These are phyloP conservation scores for Vitis riparia DNA, from an alignment of 164 flowering plant genomes.

Conservation along the genomic window DNA sequence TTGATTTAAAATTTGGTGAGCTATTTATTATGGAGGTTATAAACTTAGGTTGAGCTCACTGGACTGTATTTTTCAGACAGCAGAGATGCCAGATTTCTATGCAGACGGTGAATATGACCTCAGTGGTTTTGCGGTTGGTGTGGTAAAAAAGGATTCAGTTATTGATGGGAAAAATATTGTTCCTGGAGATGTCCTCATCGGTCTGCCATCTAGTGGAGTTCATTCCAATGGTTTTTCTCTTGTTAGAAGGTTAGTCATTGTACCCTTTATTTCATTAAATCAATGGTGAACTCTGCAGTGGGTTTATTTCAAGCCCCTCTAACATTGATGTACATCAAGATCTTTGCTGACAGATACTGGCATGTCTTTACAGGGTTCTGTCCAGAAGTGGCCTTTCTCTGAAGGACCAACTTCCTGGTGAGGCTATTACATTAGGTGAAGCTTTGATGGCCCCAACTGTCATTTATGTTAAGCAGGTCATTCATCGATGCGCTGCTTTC, in stretches of 20 bases:
- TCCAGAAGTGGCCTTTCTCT: slow-evolving; percentile 72
- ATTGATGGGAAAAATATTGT: slow-evolving; percentile 82
- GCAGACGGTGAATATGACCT: slow-evolving; percentile 88
- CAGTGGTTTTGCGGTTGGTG: slow-evolving; percentile 92
- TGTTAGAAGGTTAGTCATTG: slow-evolving; percentile 73
- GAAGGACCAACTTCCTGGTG: slow-evolving; percentile 73
- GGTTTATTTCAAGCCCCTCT: background rate
- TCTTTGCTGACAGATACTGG: background rate
- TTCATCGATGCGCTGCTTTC: background rate
- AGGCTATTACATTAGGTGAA: slow-evolving; percentile 56
- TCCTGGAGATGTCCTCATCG: slow-evolving; percentile 87
- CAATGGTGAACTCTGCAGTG: too few relatives aligned
- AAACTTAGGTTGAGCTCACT: background rate
- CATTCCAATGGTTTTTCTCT: slow-evolving; percentile 99
- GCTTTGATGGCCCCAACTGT: slow-evolving; percentile 96
- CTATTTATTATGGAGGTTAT: too few relatives aligned
- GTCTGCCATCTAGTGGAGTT: slow-evolving; percentile 93
- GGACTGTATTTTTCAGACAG: slow-evolving; percentile 54
- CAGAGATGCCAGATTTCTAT: slow-evolving; percentile 97
- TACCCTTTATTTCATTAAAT: too few relatives aligned
- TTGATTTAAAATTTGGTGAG: too few relatives aligned
- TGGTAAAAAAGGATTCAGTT: slow-evolving; percentile 75
- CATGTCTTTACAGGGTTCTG: slow-evolving; percentile 54
- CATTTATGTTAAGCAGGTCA: slow-evolving; percentile 92
- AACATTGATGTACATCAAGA: background rate